Base-by-base conservation (phyloP, 768 basidiomycete genomes). In the Thelephora aurantiotincta region DNA sequence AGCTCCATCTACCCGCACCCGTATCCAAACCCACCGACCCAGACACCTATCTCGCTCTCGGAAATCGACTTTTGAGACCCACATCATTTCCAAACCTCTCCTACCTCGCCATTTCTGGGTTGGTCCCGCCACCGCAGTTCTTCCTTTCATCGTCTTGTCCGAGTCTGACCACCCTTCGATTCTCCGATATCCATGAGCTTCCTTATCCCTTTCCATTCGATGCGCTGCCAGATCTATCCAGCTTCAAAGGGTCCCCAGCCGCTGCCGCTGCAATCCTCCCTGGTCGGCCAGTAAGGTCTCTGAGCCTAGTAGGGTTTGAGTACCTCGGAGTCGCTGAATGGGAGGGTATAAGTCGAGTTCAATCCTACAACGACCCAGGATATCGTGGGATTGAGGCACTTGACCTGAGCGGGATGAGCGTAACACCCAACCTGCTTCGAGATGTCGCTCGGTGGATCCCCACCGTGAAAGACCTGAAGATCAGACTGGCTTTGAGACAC, bases 211-310 rank as follows among this genome's bases (percentile, higher is more conserved):
- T 66, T 6, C 55, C 67, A n/a, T 48, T 55, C 48, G 69, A 72
- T 14, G 38, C 38, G 46, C 63, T 81, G 16, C 73, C 74, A 4
- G 52, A 51, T 43, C 68, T 83, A 19, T 54, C 66, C 11, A 68
- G 69, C 45, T 81, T 80, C 68, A 75, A 77, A 48, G 80, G 80
- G 49, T 68, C 71, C 33, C 70, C 78, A 48, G 67, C 68, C 56
- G 67, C 73, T n/a, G 78, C 78, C 2, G 77, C 77, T 43, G 61
- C 66, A 14, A 55, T 82, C 43, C 70, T 81, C 46, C 80, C 79
- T 4, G 77, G 77, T 16, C 65, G 80, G 18, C 77, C 78, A 2
- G 72, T 82, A 22, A 71, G 69, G 38, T 61, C 62, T 48, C 73
- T 82, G 44, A 64, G 70, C 13, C 75, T 82, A 43, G 62, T 75